Percentiles rank a stretch among this genome's conserved stretches.
These are phyloP conservation scores for Filobasidium wieringae DNA, from an alignment of 768 basidiomycete species.

Conservation along the genomic window DNA sequence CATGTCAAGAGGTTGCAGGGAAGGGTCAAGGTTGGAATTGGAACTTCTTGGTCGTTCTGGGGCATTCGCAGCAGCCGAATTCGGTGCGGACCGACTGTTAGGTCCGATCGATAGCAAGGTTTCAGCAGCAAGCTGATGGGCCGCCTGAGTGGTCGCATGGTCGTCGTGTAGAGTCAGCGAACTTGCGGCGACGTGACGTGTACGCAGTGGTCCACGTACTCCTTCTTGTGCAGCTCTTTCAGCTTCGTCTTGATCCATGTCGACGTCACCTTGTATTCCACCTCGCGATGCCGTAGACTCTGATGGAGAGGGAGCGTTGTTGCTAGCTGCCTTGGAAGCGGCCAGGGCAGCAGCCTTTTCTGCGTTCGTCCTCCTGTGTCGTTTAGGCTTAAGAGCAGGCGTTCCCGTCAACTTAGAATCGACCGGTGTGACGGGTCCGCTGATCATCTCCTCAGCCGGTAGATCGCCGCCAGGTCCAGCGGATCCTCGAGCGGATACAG, in stretches of 20 bases:
- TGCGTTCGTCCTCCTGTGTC: not conserved
- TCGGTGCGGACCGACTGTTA: conserved; percentile 9
- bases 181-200: not conserved
- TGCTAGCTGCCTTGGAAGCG: no score
- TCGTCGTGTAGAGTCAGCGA: not conserved
- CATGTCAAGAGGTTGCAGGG: conserved; percentile 15
- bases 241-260: not conserved
- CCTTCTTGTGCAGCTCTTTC: conserved; percentile 6
- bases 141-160: conserved; percentile 18
- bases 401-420: not conserved
- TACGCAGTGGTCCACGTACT: conserved; percentile 7
- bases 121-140: conserved; percentile 37
- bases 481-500: conserved; percentile 40
- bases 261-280: not conserved
- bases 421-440: not conserved
- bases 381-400: not conserved
- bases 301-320: conserved; percentile 6
- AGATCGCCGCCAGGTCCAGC: not conserved
- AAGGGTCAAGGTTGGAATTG: not conserved
- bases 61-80: not conserved
- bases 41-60: not conserved
- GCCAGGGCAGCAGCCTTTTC: not conserved
- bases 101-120: conserved; percentile 35
- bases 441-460: not conserved
- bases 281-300: not conserved